Evolutionary conservation across 768 basidiomycete genomes (phyloP).

Genomic region (Boletus reticuloceps): DNA sequence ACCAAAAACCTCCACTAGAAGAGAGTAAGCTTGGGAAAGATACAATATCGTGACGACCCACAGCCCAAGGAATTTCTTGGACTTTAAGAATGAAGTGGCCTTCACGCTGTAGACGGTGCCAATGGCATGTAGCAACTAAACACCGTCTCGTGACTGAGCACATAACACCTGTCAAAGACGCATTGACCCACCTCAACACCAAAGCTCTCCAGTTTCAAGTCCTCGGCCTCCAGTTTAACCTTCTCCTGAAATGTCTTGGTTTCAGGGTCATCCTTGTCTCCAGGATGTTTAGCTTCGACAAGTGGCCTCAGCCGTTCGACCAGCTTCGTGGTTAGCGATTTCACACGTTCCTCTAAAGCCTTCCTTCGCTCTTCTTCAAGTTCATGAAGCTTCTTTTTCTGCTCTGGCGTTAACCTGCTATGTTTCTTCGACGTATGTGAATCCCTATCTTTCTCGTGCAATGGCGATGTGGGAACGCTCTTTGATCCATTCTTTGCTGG

Average conservation of each 20-base stretch:
- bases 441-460: slow-evolving; percentile 41
- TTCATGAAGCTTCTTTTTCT: slow-evolving; percentile 77
- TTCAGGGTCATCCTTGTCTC: slow-evolving; percentile 79
- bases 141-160: not conserved
- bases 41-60: slow-evolving; percentile 38
- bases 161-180: not conserved
- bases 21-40: slow-evolving; percentile 5
- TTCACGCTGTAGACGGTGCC: slow-evolving; percentile 93
- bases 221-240: slow-evolving; percentile 84
- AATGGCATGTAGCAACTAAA: slow-evolving; percentile 82
- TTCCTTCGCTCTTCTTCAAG: slow-evolving; percentile 80
- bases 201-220: slow-evolving; percentile 95
- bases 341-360: slow-evolving; percentile 76
- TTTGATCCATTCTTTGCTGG: slow-evolving; percentile 19
- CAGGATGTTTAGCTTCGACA: slow-evolving; percentile 85
- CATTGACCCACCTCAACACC: slow-evolving; percentile 76
- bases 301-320: slow-evolving; percentile 84
- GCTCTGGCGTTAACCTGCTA: slow-evolving; percentile 71
- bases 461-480: slow-evolving; percentile 24
- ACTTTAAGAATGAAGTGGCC: slow-evolving; percentile 87
- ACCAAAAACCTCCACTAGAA: slow-evolving; percentile 82
- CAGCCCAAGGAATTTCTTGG: slow-evolving; percentile 88
- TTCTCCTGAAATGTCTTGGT: slow-evolving; percentile 72
- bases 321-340: slow-evolving; percentile 73
- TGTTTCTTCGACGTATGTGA: slow-evolving; percentile 32